These are phyloP conservation scores for Rhizoctonia solani DNA, from an alignment of 1,284 basidiomycete genomes.

Conservation along the genomic window DNA sequence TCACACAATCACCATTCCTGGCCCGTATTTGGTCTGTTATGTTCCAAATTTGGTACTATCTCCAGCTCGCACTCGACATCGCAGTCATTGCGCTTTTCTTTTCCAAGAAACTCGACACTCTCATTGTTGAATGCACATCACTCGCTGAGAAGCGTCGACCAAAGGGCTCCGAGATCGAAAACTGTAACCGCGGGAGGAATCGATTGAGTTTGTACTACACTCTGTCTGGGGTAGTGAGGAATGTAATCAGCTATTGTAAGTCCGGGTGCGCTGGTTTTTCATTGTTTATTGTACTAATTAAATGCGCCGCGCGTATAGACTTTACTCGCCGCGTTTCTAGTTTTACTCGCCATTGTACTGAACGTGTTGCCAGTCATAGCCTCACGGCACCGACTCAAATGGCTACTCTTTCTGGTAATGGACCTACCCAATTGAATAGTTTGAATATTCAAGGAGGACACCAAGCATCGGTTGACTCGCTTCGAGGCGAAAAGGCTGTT, in stretches of 20 bases:
- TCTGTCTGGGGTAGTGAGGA: not conserved
- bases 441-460: slow-evolving; percentile 43
- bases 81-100: slow-evolving; percentile 13
- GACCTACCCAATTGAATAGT: slow-evolving; percentile 50
- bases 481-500: not conserved
- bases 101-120: slow-evolving; percentile 4
- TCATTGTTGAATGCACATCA: not conserved
- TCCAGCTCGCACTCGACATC: slow-evolving; percentile 14
- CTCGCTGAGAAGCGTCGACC: not conserved
- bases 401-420: slow-evolving; percentile 45
- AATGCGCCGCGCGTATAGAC: not conserved
- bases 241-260: slow-evolving; percentile 9
- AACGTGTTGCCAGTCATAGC: not conserved
- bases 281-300: not conserved
- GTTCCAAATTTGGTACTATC: slow-evolving; percentile 11
- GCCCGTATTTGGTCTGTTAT: not conserved
- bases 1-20: not conserved
- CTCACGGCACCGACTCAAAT: not conserved
- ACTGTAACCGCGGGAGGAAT: not conserved
- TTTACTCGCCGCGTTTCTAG: not conserved
- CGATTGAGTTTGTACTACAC: slow-evolving; percentile 1
- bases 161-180: not conserved
- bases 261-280: not conserved
- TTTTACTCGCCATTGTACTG: slow-evolving; percentile 9
- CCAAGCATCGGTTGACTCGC: slow-evolving; percentile 25